These are phyloP conservation scores for Nevesoporus exiguus DNA, from an alignment of 768 basidiomycete species.

Conservation along the genomic window DNA sequence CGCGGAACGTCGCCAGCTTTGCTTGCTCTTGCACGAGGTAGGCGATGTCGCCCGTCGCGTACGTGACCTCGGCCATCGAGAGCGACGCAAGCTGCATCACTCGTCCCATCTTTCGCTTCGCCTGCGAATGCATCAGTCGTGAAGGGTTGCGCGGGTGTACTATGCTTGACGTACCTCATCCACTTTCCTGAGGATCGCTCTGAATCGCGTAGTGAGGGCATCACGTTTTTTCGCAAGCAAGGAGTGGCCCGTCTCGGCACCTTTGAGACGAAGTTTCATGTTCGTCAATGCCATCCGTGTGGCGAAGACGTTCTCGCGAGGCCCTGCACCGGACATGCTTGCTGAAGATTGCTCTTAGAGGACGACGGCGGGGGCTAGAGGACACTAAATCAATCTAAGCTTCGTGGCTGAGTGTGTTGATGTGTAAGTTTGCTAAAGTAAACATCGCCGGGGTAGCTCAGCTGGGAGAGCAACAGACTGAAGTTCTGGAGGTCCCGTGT, in stretches of 20 bases:
- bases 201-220: conserved; percentile 91
- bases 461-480: conserved; percentile 77
- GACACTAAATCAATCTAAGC: not conserved
- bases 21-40: conserved; percentile 98
- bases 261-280: conserved; percentile 85
- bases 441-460: conserved; percentile 58
- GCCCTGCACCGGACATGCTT: conserved; percentile 83
- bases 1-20: conserved; percentile 85
- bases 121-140: conserved; percentile 46
- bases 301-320: conserved; percentile 92
- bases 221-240: conserved; percentile 97
- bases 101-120: conserved; percentile 97
- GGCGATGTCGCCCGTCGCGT: conserved; percentile 94
- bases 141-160: not conserved
- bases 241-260: conserved; percentile 93
- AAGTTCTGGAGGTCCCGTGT: conserved; percentile 78
- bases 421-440: fast-evolving
- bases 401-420: not conserved
- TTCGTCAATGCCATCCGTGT: conserved; percentile 97
- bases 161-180: conserved; percentile 71
- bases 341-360: conserved; percentile 2
- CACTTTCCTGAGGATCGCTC: conserved; percentile 93
- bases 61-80: conserved; percentile 98
- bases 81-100: conserved; percentile 99
- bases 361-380: not conserved